Percentiles rank a stretch among this genome's conserved stretches.
phyloP scores from a whole-genome alignment of 257 asterid species.

The Phtheirospermum japonicum region DNA sequence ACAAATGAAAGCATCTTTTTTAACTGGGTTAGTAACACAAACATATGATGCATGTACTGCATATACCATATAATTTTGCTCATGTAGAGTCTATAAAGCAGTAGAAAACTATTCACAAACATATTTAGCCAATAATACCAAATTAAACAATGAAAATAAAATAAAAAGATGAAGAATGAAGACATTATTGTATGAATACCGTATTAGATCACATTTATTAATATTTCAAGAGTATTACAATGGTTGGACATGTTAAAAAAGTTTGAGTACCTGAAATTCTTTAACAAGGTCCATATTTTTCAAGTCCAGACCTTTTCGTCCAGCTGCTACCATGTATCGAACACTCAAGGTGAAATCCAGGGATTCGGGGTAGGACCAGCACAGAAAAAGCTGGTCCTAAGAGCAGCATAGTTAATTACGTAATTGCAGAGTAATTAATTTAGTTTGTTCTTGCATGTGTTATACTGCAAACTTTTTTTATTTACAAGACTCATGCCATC shows the following conservation, averaged over 20 bases:
- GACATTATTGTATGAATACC: too few relatives aligned
- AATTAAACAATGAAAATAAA: not conserved
- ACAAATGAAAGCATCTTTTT: not conserved
- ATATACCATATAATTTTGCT: not conserved
- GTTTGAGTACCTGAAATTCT: constrained; percentile 69
- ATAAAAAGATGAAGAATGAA: not conserved
- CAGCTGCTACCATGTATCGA: constrained; percentile 81
- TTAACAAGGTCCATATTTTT: constrained; percentile 61
- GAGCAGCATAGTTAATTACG: too few relatives aligned
- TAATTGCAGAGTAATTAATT: too few relatives aligned
- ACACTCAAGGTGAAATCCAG: constrained; percentile 77
- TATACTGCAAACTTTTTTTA: too few relatives aligned
- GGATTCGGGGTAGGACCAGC: too few relatives aligned
- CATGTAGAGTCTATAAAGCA: not conserved
- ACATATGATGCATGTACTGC: not conserved
- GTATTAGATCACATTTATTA: too few relatives aligned
- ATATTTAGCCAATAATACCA: not conserved
- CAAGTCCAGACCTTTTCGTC: constrained; percentile 89
- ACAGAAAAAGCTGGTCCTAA: too few relatives aligned
- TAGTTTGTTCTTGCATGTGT: too few relatives aligned
- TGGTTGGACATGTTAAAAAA: constrained; percentile 1
- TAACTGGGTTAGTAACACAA: not conserved
- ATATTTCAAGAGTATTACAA: too few relatives aligned
- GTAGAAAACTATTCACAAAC: not conserved
- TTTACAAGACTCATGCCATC: too few relatives aligned